Evolutionary conservation across 2,329 filamentous ascomycete species (phyloP).

Genomic region (Ustulina deusta): DNA sequence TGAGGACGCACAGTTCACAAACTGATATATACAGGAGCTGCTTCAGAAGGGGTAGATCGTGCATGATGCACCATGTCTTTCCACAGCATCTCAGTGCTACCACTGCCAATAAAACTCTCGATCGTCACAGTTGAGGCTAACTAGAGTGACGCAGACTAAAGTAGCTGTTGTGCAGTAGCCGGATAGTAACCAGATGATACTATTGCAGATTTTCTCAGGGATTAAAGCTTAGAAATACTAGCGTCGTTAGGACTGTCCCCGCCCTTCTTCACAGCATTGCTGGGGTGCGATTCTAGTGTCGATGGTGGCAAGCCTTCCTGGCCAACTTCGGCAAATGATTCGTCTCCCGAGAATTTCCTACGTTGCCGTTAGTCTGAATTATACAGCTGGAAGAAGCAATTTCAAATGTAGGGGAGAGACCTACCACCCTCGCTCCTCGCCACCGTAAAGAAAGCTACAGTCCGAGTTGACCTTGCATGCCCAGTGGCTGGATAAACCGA

Average conservation of each 20-base stretch:
- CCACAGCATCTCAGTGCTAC: background rate
- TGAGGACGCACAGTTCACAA: background rate
- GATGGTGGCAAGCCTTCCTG: slow-evolving; percentile 42
- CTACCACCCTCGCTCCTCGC: slow-evolving; percentile 90
- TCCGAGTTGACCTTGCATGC: slow-evolving; percentile 83
- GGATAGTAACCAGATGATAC: slow-evolving; percentile 1
- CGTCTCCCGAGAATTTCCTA: slow-evolving; percentile 57
- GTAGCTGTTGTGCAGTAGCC: slow-evolving; percentile 1
- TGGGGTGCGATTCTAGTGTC: slow-evolving; percentile 43
- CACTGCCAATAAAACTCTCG: too few relatives aligned
- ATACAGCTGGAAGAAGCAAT: slow-evolving; percentile 29
- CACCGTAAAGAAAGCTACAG: slow-evolving; percentile 82
- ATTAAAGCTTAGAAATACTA: slow-evolving; percentile 37
- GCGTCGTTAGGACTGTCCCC: background rate
- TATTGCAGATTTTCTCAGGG: slow-evolving; percentile 6
- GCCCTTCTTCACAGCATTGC: slow-evolving; percentile 35
- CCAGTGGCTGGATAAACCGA: slow-evolving; percentile 80
- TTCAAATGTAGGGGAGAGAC: slow-evolving; percentile 47
- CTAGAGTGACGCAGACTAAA: slow-evolving; percentile 21
- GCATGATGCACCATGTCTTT: background rate
- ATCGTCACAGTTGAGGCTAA: slow-evolving; percentile 14
- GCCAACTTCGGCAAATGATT: slow-evolving; percentile 52
- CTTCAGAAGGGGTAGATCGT: slow-evolving; percentile 5
- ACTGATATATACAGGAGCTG: background rate
- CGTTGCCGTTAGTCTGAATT: slow-evolving; percentile 33